Percentiles rank a stretch among this genome's conserved stretches.
Evolutionary conservation across 768 basidiomycete species (phyloP).

Genomic region (Daedalea quercina): DNA sequence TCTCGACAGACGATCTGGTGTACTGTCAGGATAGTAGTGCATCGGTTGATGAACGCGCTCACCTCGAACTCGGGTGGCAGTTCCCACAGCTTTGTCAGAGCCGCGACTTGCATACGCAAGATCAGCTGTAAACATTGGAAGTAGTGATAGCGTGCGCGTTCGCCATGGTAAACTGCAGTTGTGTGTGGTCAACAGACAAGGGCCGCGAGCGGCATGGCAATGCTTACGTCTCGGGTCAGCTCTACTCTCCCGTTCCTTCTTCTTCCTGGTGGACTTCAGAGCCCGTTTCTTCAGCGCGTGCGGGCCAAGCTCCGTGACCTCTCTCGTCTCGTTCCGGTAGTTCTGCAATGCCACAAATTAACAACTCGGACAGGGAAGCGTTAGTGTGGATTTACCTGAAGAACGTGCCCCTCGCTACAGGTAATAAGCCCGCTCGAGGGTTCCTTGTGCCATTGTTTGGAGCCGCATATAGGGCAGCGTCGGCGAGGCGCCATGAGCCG

Average conservation of each 20-base stretch:
- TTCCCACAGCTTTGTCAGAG: constrained; percentile 56
- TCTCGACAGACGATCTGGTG: constrained; percentile 67
- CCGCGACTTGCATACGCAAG: constrained; percentile 66
- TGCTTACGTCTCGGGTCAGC: constrained; percentile 59
- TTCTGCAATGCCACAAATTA: constrained; percentile 40
- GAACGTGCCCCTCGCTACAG: constrained; percentile 88
- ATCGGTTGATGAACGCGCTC: constrained; percentile 13
- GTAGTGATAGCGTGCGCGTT: constrained; percentile 70
- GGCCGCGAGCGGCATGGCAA: constrained; percentile 14
- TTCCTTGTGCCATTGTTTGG: constrained; percentile 85
- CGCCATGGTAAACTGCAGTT: constrained; percentile 81
- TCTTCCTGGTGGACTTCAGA: constrained; percentile 50
- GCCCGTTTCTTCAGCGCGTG: constrained; percentile 62
- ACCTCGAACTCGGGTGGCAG: constrained; percentile 81
- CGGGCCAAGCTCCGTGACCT: constrained; percentile 55
- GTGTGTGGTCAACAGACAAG: no score
- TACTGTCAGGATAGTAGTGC: not conserved
- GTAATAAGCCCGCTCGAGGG: constrained; percentile 72
- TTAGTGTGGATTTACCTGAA: constrained; percentile 50
- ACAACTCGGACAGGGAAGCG: not conserved
- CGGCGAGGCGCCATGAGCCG: constrained; percentile 49
- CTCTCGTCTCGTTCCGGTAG: constrained; percentile 75
- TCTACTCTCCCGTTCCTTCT: constrained; percentile 40
- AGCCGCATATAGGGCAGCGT: constrained; percentile 75
- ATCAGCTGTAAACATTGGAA: constrained; percentile 82